Evolutionary conservation across 129 eudicot genomes (phyloP).

Genomic region (Smallanthus sonchifolius): DNA sequence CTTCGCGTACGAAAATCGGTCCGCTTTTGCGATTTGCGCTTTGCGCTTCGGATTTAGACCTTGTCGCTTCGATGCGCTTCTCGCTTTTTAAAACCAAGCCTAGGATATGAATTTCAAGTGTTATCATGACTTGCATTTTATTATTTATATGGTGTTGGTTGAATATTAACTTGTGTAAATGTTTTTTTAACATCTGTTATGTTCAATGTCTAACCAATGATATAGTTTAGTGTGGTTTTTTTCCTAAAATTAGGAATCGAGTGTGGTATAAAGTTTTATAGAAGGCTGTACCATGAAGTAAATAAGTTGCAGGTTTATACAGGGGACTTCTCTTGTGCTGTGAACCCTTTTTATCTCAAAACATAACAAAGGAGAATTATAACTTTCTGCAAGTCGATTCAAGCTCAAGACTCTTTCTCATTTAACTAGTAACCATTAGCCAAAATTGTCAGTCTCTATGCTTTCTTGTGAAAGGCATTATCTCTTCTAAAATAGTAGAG

Average conservation of each 20-base stretch:
- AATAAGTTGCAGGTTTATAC: not conserved
- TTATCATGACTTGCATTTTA: not conserved
- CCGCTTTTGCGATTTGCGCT: too few species aligned
- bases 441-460: not conserved
- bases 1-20: too few species aligned
- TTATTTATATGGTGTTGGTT: not conserved
- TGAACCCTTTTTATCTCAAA: not conserved
- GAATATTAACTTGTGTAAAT: not conserved
- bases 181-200: not conserved
- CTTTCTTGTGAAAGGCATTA: not conserved
- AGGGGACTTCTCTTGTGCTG: not conserved
- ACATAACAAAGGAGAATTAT: not conserved
- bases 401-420: not conserved
- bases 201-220: not conserved
- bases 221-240: not conserved
- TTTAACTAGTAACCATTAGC: not conserved
- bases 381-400: not conserved
- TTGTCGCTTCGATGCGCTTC: too few species aligned
- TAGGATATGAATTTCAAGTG: not conserved
- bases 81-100: too few species aligned
- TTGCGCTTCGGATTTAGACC: too few species aligned
- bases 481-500: not conserved
- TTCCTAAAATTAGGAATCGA: not conserved
- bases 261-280: not conserved
- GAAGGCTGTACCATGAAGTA: not conserved